Evolutionary conservation across 495 filamentous ascomycete genomes (phyloP).

Genomic region (Hypoxylon perforatum): DNA sequence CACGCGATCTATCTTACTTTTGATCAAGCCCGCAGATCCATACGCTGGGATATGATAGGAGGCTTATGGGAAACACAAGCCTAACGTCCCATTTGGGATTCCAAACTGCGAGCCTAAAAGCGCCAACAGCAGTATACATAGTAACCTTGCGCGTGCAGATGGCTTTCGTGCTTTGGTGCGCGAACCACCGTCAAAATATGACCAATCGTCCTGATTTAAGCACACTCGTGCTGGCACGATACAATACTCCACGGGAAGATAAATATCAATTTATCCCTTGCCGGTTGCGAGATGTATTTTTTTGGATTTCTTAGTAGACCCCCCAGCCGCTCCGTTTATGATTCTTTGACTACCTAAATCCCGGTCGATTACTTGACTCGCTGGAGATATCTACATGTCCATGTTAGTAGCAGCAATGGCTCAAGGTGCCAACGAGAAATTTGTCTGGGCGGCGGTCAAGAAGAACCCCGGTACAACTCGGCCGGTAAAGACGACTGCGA

Average conservation of each 20-base stretch:
- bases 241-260: not conserved
- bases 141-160: constrained; percentile 8
- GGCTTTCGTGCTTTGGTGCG: constrained; percentile 21
- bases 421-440: constrained; percentile 29
- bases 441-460: constrained; percentile 12
- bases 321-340: not conserved
- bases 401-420: constrained; percentile 21
- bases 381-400: not conserved
- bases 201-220: constrained; percentile 2
- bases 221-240: constrained; percentile 12
- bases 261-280: constrained; percentile 15
- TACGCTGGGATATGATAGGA: constrained; percentile 37
- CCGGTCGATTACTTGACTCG: not conserved
- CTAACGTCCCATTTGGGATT: constrained; percentile 27
- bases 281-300: not conserved
- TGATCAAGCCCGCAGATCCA: constrained; percentile 38
- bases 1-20: constrained; percentile 34
- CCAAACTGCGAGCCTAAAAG: constrained; percentile 20
- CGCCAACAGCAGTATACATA: constrained; percentile 16
- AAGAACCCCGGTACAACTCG: constrained; percentile 18
- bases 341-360: not conserved
- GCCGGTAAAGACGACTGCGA: constrained; percentile 13
- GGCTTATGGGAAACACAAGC: constrained; percentile 25
- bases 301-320: constrained; percentile 7
- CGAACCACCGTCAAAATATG: constrained; percentile 28